Percentiles rank a stretch among this genome's conserved stretches.
These are phyloP conservation scores for Microdochium paspali DNA, from an alignment of 2,329 filamentous ascomycete species.

Conservation along the genomic window DNA sequence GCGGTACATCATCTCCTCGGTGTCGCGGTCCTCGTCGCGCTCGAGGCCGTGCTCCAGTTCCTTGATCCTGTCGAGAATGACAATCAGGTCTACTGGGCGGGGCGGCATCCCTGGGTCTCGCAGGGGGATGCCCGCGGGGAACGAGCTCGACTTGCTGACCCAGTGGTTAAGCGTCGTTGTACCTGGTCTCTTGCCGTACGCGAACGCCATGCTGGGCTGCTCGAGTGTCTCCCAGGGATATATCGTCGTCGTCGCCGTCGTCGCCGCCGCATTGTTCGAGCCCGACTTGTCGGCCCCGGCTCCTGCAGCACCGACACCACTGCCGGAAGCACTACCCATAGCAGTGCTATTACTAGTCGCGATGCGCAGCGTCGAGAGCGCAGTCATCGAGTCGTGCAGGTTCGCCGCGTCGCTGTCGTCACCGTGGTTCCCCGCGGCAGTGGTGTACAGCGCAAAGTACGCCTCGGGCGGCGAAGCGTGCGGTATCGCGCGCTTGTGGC, in stretches of 20 bases:
- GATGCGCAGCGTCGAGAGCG: slow-evolving; percentile 46
- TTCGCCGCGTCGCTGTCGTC: slow-evolving; percentile 33
- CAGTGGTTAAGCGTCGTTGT: slow-evolving; percentile 66
- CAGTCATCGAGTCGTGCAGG: slow-evolving; percentile 44
- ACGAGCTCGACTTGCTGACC: slow-evolving; percentile 47
- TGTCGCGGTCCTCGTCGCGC: slow-evolving; percentile 30
- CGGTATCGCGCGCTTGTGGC: slow-evolving; percentile 42
- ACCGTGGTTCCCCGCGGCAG: slow-evolving; percentile 32
- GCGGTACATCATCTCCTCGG: slow-evolving; percentile 49
- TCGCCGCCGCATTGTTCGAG: slow-evolving; percentile 25
- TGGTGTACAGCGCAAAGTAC: slow-evolving; percentile 48
- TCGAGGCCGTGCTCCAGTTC: slow-evolving; percentile 47
- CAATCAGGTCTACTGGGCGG: slow-evolving; percentile 49
- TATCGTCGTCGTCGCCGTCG: slow-evolving; percentile 19
- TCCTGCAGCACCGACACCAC: not conserved
- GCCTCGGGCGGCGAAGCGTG: slow-evolving; percentile 36
- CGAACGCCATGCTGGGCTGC: slow-evolving; percentile 62
- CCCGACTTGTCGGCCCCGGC: not conserved
- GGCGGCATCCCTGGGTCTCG: slow-evolving; percentile 48
- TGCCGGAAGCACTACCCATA: not conserved
- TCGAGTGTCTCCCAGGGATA: slow-evolving; percentile 64
- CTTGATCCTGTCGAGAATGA: slow-evolving; percentile 48
- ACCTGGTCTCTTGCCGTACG: slow-evolving; percentile 55
- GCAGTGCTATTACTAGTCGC: not conserved
- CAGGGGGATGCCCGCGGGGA: slow-evolving; percentile 46